Conservation (phyloP, 768 basidiomycete genomes). For the Dentipellis sp. region DNA sequence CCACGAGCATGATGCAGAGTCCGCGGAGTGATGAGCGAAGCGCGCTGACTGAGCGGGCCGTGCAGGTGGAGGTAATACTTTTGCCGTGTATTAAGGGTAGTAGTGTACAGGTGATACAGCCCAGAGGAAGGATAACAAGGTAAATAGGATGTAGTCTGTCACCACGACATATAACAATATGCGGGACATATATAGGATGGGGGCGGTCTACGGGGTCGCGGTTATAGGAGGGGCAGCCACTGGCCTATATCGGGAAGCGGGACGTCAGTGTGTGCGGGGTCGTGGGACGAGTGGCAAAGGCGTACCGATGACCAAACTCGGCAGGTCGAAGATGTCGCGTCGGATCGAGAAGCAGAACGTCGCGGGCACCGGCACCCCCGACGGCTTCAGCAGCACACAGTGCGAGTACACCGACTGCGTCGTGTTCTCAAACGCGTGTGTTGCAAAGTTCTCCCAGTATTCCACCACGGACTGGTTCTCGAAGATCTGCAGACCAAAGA, state of each 20-base stretch:
- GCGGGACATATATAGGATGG: neutral
- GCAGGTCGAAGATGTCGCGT: constrained; percentile 85
- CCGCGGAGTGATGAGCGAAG: no score
- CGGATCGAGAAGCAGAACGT: constrained; percentile 96
- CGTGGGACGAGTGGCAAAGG: neutral
- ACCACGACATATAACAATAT: neutral
- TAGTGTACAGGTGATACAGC: neutral
- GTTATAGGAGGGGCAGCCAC: constrained; percentile 75
- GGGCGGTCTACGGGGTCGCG: neutral
- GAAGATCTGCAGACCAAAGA: constrained; percentile 51
- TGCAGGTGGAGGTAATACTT: no score
- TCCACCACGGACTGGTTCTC: constrained; percentile 93
- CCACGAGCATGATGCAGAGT: no score
- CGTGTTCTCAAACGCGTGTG: constrained; percentile 96
- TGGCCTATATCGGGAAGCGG: constrained; percentile 43
- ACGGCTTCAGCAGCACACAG: constrained; percentile 80
- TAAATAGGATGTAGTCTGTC: neutral
- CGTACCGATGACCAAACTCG: constrained; percentile 81
- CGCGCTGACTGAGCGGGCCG: no score
- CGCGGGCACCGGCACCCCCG: constrained; percentile 76
- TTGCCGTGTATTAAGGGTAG: neutral
- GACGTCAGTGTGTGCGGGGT: neutral
- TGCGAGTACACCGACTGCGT: constrained; percentile 93
- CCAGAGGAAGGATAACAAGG: neutral
- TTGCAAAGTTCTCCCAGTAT: constrained; percentile 95